phyloP scores from a whole-genome alignment of 257 asterid genomes.

The Przewalskia tangutica region DNA sequence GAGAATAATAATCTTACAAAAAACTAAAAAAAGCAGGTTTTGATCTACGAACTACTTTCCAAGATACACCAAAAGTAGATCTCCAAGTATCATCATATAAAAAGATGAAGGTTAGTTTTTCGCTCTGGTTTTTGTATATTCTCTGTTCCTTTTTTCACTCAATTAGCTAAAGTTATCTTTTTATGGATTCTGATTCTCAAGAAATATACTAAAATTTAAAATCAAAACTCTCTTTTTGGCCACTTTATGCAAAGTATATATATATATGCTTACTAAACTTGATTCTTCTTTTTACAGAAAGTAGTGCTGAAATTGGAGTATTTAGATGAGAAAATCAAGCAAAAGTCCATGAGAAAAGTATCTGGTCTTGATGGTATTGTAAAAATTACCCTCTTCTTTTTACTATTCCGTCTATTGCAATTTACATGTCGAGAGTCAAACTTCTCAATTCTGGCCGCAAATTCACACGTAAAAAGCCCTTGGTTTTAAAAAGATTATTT shows the following conservation, averaged over 20 bases:
- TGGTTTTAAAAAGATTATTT: too few relatives aligned
- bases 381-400: neutral
- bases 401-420: neutral
- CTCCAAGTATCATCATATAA: neutral
- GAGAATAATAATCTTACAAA: neutral
- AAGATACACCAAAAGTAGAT: neutral
- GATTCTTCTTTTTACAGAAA: slow-evolving; percentile 14
- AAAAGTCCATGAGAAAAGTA: slow-evolving; percentile 19
- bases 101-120: neutral
- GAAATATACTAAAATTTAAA: neutral
- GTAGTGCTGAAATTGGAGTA: slow-evolving; percentile 19
- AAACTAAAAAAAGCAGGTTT: neutral
- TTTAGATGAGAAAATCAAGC: slow-evolving; percentile 15
- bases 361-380: slow-evolving; percentile 19
- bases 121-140: neutral
- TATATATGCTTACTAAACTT: neutral
- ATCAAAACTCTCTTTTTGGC: neutral
- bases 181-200: neutral
- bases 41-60: neutral
- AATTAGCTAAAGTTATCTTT: neutral
- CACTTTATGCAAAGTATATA: neutral
- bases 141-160: neutral
- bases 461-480: too few relatives aligned
- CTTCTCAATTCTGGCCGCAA: too few relatives aligned
- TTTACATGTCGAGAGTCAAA: too few relatives aligned